phyloP scores from a whole-genome alignment of 345 rosid species.

The Laguncularia racemosa region DNA sequence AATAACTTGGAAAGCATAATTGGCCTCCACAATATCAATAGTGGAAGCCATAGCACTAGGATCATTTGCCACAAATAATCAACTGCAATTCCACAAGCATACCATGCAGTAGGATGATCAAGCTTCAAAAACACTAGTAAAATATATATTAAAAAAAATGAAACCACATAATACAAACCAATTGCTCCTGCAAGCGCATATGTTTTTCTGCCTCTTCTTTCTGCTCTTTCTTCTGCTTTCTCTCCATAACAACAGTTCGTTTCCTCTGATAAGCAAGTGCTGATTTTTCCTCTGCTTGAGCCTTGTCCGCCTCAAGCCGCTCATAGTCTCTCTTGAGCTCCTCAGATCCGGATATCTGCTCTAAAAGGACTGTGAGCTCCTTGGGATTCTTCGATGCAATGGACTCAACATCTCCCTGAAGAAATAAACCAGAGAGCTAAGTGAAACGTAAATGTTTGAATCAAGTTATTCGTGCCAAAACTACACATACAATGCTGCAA shows the following conservation, averaged over 20 bases:
- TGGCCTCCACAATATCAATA: too few relatives aligned
- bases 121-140: background rate
- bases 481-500: background rate
- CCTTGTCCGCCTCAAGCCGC: constrained; percentile 66
- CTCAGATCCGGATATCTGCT: constrained; percentile 95
- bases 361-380: constrained; percentile 82
- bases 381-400: constrained; percentile 95
- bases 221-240: constrained; percentile 97
- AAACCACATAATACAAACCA: constrained; percentile 40
- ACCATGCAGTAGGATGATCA: too few relatives aligned
- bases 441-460: background rate
- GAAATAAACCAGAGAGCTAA: background rate
- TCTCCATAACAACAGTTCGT: constrained; percentile 67
- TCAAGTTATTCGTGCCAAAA: background rate
- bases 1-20: too few relatives aligned
- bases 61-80: too few relatives aligned
- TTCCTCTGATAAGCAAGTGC: constrained; percentile 79
- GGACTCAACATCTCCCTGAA: constrained; percentile 98
- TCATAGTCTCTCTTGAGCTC: constrained; percentile 92
- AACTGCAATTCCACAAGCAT: too few relatives aligned
- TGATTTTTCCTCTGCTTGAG: constrained; percentile 77
- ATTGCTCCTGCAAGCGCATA: constrained; percentile 71
- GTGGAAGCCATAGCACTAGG: too few relatives aligned
- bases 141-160: background rate
- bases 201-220: constrained; percentile 99